phyloP scores from a whole-genome alignment of 768 basidiomycete species.

The Naganishia vishniacii region DNA sequence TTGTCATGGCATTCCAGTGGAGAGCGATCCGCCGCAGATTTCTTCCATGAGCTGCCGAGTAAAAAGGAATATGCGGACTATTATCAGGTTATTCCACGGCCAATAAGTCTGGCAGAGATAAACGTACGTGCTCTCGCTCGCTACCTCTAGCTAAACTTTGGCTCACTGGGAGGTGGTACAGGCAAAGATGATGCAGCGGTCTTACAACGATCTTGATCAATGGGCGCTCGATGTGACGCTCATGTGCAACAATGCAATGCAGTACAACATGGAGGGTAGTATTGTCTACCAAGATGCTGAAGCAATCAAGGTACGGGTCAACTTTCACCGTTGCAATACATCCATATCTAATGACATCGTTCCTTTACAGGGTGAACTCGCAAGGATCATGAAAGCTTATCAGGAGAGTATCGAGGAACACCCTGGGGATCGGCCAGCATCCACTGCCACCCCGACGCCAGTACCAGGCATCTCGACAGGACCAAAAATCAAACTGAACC shows the following conservation, averaged over 20 bases:
- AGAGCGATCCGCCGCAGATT: constrained; percentile 49
- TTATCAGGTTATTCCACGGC: constrained; percentile 68
- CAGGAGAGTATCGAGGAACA: not conserved
- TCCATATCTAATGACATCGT: not conserved
- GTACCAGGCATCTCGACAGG: not conserved
- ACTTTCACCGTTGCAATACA: not conserved
- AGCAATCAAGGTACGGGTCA: constrained; percentile 41
- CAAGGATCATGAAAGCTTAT: not conserved
- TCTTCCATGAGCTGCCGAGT: constrained; percentile 79
- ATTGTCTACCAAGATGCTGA: constrained; percentile 43
- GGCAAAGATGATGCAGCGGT: constrained; percentile 75
- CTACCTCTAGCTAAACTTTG: no score
- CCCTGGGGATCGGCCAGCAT: not conserved
- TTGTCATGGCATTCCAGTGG: not conserved
- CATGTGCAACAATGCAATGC: constrained; percentile 80
- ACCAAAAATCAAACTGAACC: constrained; percentile 23
- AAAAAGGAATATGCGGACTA: constrained; percentile 69
- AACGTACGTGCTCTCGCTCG: constrained; percentile 51
- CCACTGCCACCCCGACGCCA: not conserved
- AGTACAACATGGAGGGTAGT: constrained; percentile 75
- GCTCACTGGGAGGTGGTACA: constrained; percentile 57
- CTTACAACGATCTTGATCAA: constrained; percentile 62
- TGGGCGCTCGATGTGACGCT: constrained; percentile 84
- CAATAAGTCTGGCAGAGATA: constrained; percentile 84
- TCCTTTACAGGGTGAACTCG: not conserved